Percentiles rank a stretch among this genome's conserved stretches.
phyloP scores from a whole-genome alignment of 2,329 filamentous ascomycete species.

The Fusarium ramigenum region DNA sequence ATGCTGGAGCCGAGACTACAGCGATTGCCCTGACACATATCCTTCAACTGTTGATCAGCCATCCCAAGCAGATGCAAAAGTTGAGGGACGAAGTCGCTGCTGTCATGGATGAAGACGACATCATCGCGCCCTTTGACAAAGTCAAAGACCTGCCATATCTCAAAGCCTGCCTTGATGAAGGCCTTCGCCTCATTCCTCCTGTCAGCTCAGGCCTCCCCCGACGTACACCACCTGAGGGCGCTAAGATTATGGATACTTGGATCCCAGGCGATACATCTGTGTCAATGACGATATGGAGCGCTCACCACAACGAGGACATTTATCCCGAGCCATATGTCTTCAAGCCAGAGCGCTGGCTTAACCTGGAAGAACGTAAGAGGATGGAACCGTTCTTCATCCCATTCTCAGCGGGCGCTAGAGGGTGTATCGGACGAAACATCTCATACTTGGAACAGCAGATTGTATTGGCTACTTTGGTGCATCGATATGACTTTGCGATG shows the following conservation, averaged over 20 bases:
- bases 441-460: slow-evolving; percentile 57
- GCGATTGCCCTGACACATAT: slow-evolving; percentile 60
- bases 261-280: slow-evolving; percentile 52
- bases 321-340: slow-evolving; percentile 53
- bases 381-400: slow-evolving; percentile 51
- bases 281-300: slow-evolving; percentile 49
- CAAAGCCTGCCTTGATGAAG: slow-evolving; percentile 61
- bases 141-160: slow-evolving; percentile 62
- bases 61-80: slow-evolving; percentile 51
- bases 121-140: slow-evolving; percentile 59
- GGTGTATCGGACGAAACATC: slow-evolving; percentile 54
- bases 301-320: slow-evolving; percentile 51
- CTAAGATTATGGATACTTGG: slow-evolving; percentile 43
- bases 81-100: slow-evolving; percentile 57
- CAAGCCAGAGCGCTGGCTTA: slow-evolving; percentile 53
- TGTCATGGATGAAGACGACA: slow-evolving; percentile 53
- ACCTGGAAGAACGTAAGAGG: slow-evolving; percentile 43
- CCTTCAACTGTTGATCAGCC: slow-evolving; percentile 60
- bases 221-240: slow-evolving; percentile 43
- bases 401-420: slow-evolving; percentile 53
- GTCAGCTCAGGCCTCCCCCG: slow-evolving; percentile 42
- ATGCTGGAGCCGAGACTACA: slow-evolving; percentile 63
- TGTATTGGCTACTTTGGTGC: slow-evolving; percentile 52
- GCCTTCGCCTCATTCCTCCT: slow-evolving; percentile 47
- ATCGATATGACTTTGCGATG: slow-evolving; percentile 52